These are phyloP conservation scores for Gentiana macrophylla DNA, from an alignment of 257 asterid species.

Conservation along the genomic window DNA sequence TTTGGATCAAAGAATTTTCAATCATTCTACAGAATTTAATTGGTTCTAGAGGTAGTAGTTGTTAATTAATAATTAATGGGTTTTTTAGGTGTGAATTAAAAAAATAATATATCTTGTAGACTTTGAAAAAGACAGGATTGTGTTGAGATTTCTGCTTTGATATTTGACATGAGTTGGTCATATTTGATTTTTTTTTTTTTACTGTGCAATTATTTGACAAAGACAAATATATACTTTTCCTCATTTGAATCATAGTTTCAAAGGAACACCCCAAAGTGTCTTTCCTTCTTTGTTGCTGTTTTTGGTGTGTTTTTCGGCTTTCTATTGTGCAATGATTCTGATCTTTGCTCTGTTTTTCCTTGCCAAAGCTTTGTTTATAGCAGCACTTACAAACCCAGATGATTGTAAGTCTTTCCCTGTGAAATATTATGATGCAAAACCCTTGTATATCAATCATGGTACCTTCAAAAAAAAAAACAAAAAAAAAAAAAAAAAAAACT, in stretches of 20 bases:
- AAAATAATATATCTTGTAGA: no score
- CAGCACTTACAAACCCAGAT: conserved; percentile 32
- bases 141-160: no score
- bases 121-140: no score
- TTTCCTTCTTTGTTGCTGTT: not conserved
- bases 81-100: no score
- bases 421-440: not conserved
- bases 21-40: no score
- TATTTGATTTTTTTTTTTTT: not conserved
- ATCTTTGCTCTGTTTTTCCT: conserved; percentile 27
- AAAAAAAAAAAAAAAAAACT: no score
- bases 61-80: no score
- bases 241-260: not conserved
- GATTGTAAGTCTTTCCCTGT: conserved; percentile 11
- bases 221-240: not conserved
- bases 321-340: conserved; percentile 12
- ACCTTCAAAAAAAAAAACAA: no score
- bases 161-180: not conserved
- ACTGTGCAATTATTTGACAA: not conserved
- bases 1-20: no score
- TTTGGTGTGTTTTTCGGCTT: not conserved
- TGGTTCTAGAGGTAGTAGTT: no score
- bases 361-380: conserved; percentile 21
- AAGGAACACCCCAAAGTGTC: no score
- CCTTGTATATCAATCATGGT: not conserved